Evolutionary conservation across 176 grass and related monocot genomes (phyloP).

Genomic region (Aegilops longissima): DNA sequence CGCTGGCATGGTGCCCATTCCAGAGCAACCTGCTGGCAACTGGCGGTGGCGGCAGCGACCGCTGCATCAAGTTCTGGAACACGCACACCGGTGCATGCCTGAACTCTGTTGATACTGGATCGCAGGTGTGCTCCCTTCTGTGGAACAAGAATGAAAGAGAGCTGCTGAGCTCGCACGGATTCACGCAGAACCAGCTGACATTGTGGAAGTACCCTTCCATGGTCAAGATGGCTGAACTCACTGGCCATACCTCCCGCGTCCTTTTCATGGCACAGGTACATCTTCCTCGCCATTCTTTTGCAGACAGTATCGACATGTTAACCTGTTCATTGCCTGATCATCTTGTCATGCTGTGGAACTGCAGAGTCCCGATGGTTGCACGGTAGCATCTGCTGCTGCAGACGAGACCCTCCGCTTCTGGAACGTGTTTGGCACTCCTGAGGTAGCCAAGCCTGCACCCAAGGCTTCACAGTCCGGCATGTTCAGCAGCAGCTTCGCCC

Average conservation of each 20-base stretch:
- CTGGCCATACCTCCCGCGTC: slow-evolving; percentile 60
- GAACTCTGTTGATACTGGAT: slow-evolving; percentile 56
- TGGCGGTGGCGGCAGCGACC: slow-evolving; percentile 48
- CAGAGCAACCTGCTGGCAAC: slow-evolving; percentile 68
- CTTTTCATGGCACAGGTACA: slow-evolving; percentile 59
- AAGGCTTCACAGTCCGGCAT: slow-evolving; percentile 42
- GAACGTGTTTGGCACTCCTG: slow-evolving; percentile 66
- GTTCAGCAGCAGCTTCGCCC: slow-evolving; percentile 74
- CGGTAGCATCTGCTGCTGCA: slow-evolving; percentile 64
- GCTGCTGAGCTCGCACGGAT: slow-evolving; percentile 52
- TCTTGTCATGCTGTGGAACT: slow-evolving; percentile 10
- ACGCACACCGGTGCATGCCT: slow-evolving; percentile 55
- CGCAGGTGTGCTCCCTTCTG: slow-evolving; percentile 50
- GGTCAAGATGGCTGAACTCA: slow-evolving; percentile 64
- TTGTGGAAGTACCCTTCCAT: slow-evolving; percentile 63
- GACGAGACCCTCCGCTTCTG: slow-evolving; percentile 74
- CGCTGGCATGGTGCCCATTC: slow-evolving; percentile 73
- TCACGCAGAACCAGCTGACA: slow-evolving; percentile 51
- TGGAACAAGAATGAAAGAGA: slow-evolving; percentile 64
- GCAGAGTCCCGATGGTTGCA: slow-evolving; percentile 75
- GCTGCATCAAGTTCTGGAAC: slow-evolving; percentile 77
- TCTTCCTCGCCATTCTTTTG: neutral
- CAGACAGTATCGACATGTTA: neutral
- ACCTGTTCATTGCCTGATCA: slow-evolving; percentile 20
- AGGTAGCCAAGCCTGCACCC: slow-evolving; percentile 50